Percentiles rank a stretch among this genome's conserved stretches.
Evolutionary conservation across 495 filamentous ascomycete genomes (phyloP).

Genomic region (Penicillium ochrochloron): DNA sequence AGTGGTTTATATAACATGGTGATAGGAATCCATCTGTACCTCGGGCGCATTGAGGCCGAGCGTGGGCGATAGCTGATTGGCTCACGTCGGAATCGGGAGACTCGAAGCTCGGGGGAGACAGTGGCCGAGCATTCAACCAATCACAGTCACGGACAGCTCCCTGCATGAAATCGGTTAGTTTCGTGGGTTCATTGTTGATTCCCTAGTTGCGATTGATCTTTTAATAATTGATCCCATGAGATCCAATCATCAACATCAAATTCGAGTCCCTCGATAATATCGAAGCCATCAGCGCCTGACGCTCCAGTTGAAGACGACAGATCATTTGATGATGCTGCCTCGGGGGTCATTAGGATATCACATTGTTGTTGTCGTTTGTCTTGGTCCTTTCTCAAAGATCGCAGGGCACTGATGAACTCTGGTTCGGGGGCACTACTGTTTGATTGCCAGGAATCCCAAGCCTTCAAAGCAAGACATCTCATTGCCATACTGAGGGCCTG

Average conservation of each 20-base stretch:
- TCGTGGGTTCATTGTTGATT: slow-evolving; percentile 11
- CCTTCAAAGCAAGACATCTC: slow-evolving; percentile 12
- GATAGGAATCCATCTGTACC: not conserved
- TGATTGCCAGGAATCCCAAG: slow-evolving; percentile 15
- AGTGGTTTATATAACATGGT: slow-evolving; percentile 5
- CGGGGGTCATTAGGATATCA: slow-evolving; percentile 4
- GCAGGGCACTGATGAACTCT: slow-evolving; percentile 13
- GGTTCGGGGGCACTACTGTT: slow-evolving; percentile 5
- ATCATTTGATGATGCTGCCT: slow-evolving; percentile 7
- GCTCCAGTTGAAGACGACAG: not conserved
- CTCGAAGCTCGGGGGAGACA: not conserved
- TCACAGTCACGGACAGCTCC: not conserved
- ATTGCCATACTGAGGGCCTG: slow-evolving; percentile 19
- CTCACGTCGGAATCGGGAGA: slow-evolving; percentile 4
- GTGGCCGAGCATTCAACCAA: slow-evolving; percentile 11
- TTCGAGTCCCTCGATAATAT: not conserved
- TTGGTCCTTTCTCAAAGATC: slow-evolving; percentile 2
- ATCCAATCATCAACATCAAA: slow-evolving; percentile 16
- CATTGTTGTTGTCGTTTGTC: not conserved
- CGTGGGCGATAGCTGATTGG: slow-evolving; percentile 10
- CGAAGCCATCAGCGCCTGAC: slow-evolving; percentile 2
- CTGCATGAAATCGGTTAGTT: not conserved
- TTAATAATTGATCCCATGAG: slow-evolving; percentile 13
- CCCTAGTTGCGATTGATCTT: slow-evolving; percentile 8
- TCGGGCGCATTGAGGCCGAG: slow-evolving; percentile 11